phyloP scores from a whole-genome alignment of 768 basidiomycete genomes.

The Kwoniella pini region DNA sequence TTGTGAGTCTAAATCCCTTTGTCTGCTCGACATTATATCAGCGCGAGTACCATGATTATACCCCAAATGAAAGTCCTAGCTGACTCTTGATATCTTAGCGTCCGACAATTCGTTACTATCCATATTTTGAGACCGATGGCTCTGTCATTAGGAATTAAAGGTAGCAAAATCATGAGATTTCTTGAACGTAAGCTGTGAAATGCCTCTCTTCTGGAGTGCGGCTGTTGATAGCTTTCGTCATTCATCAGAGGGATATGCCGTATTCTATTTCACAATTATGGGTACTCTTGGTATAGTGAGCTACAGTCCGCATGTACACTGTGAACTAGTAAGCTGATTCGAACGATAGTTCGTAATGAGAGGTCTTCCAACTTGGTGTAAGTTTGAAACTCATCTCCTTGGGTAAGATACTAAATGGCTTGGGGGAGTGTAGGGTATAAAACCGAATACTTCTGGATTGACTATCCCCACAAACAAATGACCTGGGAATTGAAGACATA shows the following conservation, averaged over 20 bases:
- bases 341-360: constrained; percentile 74
- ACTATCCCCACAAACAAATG: constrained; percentile 90
- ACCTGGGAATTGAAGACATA: constrained; percentile 79
- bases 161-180: constrained; percentile 75
- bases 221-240: not conserved
- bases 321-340: not conserved
- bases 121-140: constrained; percentile 70
- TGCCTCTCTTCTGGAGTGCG: not conserved
- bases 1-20: constrained; percentile 56
- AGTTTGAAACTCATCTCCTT: constrained; percentile 35
- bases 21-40: not conserved
- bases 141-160: constrained; percentile 68
- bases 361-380: constrained; percentile 81
- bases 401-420: not conserved
- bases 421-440: constrained; percentile 53
- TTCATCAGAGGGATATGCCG: constrained; percentile 63
- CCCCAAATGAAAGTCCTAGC: no score
- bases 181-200: constrained; percentile 66
- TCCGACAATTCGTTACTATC: constrained; percentile 73
- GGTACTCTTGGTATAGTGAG: constrained; percentile 77
- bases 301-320: constrained; percentile 28
- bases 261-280: constrained; percentile 73
- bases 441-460: constrained; percentile 82
- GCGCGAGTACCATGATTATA: not conserved
- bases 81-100: constrained; percentile 28